These are phyloP conservation scores for Pseudognaphalium luteoalbum DNA, from an alignment of 129 eudicot species.

Conservation along the genomic window DNA sequence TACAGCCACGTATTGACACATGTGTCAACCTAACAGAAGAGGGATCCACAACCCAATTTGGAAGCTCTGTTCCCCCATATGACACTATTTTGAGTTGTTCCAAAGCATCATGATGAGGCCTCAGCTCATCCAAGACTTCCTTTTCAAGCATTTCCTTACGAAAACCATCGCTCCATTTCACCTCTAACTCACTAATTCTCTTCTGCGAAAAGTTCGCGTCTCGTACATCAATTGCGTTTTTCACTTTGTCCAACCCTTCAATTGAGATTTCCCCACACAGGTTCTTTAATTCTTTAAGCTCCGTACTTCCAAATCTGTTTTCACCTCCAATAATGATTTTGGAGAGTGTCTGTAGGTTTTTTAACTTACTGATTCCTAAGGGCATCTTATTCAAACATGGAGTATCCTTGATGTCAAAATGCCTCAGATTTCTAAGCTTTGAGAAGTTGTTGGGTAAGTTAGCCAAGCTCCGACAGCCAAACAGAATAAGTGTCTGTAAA, in stretches of 20 bases:
- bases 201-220: slow-evolving; percentile 13
- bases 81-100: no score
- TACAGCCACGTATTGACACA: no score
- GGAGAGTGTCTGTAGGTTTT: slow-evolving; percentile 33
- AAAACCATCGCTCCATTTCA: no score
- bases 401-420: slow-evolving; percentile 8
- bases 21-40: no score
- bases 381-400: slow-evolving; percentile 29
- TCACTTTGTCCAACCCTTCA: slow-evolving; percentile 33
- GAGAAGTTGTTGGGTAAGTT: slow-evolving; percentile 24
- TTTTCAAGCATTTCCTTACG: no score
- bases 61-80: no score
- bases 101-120: no score
- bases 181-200: no score
- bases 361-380: slow-evolving; percentile 28
- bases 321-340: slow-evolving; percentile 26
- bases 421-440: slow-evolving; percentile 16
- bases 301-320: neutral
- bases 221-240: slow-evolving; percentile 25
- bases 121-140: no score
- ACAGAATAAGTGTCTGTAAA: slow-evolving; percentile 41
- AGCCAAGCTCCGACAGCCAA: no score
- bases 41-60: no score
- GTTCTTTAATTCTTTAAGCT: slow-evolving; percentile 17
- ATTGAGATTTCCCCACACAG: slow-evolving; percentile 35